Evolutionary conservation across 768 basidiomycete genomes (phyloP), one percentile per base, ranked within the genome.

Genomic region (Hypholoma fasciculare): DNA sequence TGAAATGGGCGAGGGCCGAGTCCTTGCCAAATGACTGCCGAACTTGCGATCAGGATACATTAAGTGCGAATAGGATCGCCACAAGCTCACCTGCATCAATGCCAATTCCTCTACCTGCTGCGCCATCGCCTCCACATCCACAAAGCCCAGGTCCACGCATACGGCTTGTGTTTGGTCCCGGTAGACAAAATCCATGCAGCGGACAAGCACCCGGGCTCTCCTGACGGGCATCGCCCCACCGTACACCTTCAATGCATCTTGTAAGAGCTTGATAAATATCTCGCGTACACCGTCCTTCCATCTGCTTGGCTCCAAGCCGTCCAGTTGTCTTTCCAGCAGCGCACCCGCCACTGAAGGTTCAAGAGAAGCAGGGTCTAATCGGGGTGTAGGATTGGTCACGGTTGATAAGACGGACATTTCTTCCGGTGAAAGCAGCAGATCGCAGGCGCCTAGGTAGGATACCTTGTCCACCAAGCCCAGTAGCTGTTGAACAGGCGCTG

Each of bases 381-480:
- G 6, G 4, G 62, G 50, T 9, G 63, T 14, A 13, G 43, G 55
- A 6, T 56, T 63, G 0, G 51, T 52, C 2, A 61, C 36, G 16
- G 63, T 52, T 7, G 62, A 65, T 8, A 61, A 69, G 4, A 90
- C 67, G 0, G 87, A 85, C 5, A 89, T 75, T 12, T 78, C 73
- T 5, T 71, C 67, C 0, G 84, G 72, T 7, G 74, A 62, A 48
- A 88, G 72, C 27, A 89, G 73, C 4, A 93, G 80, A 27, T 93
- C 90, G 67, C 82, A 88, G 2, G 82, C 73, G 12, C 82, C 87
- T 20, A 89, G 76, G 57, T 86, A 88, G 0, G 90, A 87, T 20
- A 86, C 73, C 17, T 85, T 76, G 59, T 92, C 89, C 16, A 93
- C 63, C 42, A 92, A 79, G 7, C 73, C 69, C 0, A 75, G 81